Percentiles rank a stretch among this genome's conserved stretches.
phyloP scores from a whole-genome alignment of 805 yeast genomes.

The Suhomyces kilbournensis region DNA sequence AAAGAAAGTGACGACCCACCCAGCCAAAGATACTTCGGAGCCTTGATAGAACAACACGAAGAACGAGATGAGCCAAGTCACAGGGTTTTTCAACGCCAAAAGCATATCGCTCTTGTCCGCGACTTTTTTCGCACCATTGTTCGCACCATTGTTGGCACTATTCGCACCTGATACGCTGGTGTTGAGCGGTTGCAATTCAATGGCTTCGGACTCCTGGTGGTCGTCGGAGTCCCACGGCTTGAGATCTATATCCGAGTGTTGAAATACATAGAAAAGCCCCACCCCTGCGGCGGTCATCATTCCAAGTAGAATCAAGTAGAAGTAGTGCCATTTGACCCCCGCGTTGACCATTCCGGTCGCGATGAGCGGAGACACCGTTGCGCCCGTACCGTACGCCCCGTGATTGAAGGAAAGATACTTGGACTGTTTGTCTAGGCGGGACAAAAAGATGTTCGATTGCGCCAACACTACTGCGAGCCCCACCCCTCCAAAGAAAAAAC shows the following conservation, averaged over 20 bases:
- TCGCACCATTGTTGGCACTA: not conserved
- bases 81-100: constrained; percentile 37
- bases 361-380: constrained; percentile 64
- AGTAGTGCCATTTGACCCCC: constrained; percentile 54
- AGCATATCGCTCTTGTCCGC: constrained; percentile 23
- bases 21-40: constrained; percentile 64
- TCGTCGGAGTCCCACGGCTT: constrained; percentile 29
- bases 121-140: not conserved
- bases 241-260: constrained; percentile 46
- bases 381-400: constrained; percentile 71
- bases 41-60: constrained; percentile 66
- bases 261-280: constrained; percentile 43
- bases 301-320: constrained; percentile 48
- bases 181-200: not conserved
- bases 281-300: constrained; percentile 31
- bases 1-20: constrained; percentile 68
- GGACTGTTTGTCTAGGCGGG: constrained; percentile 51
- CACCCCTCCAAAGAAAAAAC: constrained; percentile 56
- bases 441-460: constrained; percentile 51
- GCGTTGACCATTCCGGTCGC: constrained; percentile 52
- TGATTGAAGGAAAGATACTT: constrained; percentile 61
- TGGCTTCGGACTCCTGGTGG: not conserved
- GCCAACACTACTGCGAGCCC: constrained; percentile 51
- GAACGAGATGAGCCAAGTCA: constrained; percentile 49
- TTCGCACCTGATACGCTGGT: not conserved